Conservation (phyloP, 2,329 filamentous ascomycete genomes). For the Aspergillus fijiensis region DNA sequence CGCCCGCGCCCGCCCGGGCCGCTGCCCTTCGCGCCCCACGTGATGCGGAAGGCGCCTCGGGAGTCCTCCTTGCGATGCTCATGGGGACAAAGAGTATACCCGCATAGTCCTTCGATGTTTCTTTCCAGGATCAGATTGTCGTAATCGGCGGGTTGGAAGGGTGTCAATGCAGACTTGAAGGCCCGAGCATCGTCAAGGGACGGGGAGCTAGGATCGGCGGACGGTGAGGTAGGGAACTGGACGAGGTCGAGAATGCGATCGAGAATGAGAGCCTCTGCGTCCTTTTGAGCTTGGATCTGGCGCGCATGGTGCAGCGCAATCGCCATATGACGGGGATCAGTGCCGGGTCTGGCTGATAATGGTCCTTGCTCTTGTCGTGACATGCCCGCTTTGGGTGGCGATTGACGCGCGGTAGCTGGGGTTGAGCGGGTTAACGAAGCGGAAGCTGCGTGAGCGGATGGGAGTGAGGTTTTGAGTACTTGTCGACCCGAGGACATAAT, state of each 20-base stretch:
- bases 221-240: conserved; percentile 56
- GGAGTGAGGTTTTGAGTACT: conserved; percentile 61
- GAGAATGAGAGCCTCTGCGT: conserved; percentile 72
- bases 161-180: conserved; percentile 66
- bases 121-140: conserved; percentile 86
- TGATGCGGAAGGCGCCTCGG: conserved; percentile 67
- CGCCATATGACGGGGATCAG: conserved; percentile 52
- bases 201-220: conserved; percentile 53
- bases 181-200: conserved; percentile 59
- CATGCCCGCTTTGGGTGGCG: conserved; percentile 21
- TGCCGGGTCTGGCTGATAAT: conserved; percentile 35
- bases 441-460: conserved; percentile 42
- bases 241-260: conserved; percentile 70
- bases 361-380: conserved; percentile 31
- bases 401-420: conserved; percentile 38
- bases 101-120: conserved; percentile 78
- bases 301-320: conserved; percentile 79
- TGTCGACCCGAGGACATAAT: conserved; percentile 45
- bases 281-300: conserved; percentile 78
- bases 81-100: conserved; percentile 74
- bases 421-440: conserved; percentile 44
- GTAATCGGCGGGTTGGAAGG: conserved; percentile 86
- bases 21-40: conserved; percentile 55
- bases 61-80: conserved; percentile 58
- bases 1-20: conserved; percentile 50